Evolutionary conservation across 768 basidiomycete species (phyloP).

Genomic region (Boletus edulis): DNA sequence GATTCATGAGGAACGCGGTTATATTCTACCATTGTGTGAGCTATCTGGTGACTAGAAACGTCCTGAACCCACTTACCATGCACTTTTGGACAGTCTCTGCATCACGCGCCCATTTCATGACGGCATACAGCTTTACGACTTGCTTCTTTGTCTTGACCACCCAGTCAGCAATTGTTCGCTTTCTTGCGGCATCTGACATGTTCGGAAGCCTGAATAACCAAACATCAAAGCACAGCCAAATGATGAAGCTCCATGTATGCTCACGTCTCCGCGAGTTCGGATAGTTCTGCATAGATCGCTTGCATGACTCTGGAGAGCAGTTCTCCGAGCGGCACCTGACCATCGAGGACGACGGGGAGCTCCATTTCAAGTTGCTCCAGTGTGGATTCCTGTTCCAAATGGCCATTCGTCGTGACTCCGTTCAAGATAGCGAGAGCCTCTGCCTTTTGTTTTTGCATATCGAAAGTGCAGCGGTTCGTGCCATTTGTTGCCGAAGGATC

Average conservation of each 20-base stretch:
- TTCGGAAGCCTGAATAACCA: slow-evolving; percentile 57
- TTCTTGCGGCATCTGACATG: slow-evolving; percentile 78
- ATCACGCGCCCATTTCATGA: slow-evolving; percentile 85
- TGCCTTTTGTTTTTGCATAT: slow-evolving; percentile 30
- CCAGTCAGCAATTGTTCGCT: slow-evolving; percentile 82
- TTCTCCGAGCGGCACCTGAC: slow-evolving; percentile 70
- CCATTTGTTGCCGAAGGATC: slow-evolving; percentile 15
- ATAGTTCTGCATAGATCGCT: slow-evolving; percentile 78
- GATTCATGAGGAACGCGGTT: slow-evolving; percentile 80
- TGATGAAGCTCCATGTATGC: slow-evolving; percentile 21
- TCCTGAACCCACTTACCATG: slow-evolving; percentile 51
- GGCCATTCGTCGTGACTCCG: slow-evolving; percentile 32
- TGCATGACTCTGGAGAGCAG: slow-evolving; percentile 75
- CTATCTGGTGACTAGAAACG: background rate
- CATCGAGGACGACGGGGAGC: slow-evolving; percentile 69
- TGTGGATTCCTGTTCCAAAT: slow-evolving; percentile 36
- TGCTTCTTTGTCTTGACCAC: slow-evolving; percentile 90
- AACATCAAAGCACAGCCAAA: slow-evolving; percentile 1
- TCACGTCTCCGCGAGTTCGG: slow-evolving; percentile 85
- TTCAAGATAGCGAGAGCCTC: slow-evolving; percentile 29
- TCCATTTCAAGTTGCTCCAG: slow-evolving; percentile 68
- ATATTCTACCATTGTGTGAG: slow-evolving; percentile 57
- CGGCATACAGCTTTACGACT: slow-evolving; percentile 83
- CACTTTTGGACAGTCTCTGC: slow-evolving; percentile 81
- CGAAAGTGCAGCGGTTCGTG: slow-evolving; percentile 12